Percentiles rank a stretch among this genome's conserved stretches.
These are phyloP conservation scores for Pascua guehoae DNA, from an alignment of 1,284 basidiomycete genomes.

Conservation along the genomic window DNA sequence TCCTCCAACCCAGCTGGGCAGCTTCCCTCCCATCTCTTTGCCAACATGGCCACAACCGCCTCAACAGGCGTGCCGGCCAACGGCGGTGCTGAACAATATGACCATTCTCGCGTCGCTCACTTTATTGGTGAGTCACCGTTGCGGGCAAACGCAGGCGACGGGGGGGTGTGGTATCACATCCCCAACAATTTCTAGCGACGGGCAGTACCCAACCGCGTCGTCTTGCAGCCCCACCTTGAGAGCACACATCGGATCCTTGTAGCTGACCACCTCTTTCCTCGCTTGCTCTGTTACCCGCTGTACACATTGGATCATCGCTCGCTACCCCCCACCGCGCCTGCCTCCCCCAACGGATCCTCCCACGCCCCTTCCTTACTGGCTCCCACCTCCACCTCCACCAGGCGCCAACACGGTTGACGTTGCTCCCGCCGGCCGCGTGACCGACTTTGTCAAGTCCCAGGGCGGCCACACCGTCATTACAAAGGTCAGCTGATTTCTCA, in stretches of 20 bases:
- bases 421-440: constrained; percentile 72
- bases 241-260: neutral
- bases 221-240: no score
- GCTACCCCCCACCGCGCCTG: no score
- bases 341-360: neutral
- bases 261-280: constrained; percentile 2
- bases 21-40: neutral
- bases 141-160: neutral
- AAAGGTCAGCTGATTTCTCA: constrained; percentile 63
- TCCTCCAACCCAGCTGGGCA: neutral
- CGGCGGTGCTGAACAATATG: constrained; percentile 35
- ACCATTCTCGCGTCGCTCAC: constrained; percentile 67
- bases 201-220: no score
- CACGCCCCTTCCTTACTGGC: neutral
- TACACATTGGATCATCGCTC: neutral
- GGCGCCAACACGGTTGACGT: constrained; percentile 88
- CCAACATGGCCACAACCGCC: constrained; percentile 29
- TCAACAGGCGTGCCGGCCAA: constrained; percentile 17
- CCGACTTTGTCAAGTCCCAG: constrained; percentile 86
- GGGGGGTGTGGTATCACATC: no score
- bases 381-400: constrained; percentile 42
- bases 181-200: no score
- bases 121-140: constrained; percentile 62
- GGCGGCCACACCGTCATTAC: constrained; percentile 99
- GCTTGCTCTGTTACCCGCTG: neutral